These are phyloP conservation scores for Entomortierella beljakovae DNA, from an alignment of 192 early-diverging fungal genomes.

Conservation along the genomic window DNA sequence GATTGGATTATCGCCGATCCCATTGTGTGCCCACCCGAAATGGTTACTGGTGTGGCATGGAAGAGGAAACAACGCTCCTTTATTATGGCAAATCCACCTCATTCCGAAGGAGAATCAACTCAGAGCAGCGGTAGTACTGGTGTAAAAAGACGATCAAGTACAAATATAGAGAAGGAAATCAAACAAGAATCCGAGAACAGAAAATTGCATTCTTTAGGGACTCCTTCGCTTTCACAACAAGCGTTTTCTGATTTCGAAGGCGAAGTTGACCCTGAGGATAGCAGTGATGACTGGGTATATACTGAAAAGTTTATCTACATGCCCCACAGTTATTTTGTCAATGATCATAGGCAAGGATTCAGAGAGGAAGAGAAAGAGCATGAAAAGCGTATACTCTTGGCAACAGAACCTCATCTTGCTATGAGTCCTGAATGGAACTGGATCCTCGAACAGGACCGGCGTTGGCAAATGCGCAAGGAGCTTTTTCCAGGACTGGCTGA, in stretches of 20 bases:
- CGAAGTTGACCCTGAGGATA: slow-evolving; percentile 68
- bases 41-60: slow-evolving; percentile 70
- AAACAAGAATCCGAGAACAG: slow-evolving; percentile 33
- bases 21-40: slow-evolving; percentile 77
- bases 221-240: neutral
- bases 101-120: neutral
- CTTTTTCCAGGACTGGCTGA: slow-evolving; percentile 86
- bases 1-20: slow-evolving; percentile 86
- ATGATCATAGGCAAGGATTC: slow-evolving; percentile 94
- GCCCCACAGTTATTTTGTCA: slow-evolving; percentile 95
- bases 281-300: slow-evolving; percentile 77
- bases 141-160: slow-evolving; percentile 25
- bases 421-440: slow-evolving; percentile 65
- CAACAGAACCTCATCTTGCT: slow-evolving; percentile 38
- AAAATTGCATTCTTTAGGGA: neutral
- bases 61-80: slow-evolving; percentile 57
- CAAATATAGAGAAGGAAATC: slow-evolving; percentile 13
- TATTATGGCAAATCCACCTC: slow-evolving; percentile 38
- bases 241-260: slow-evolving; percentile 61
- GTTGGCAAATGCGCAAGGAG: slow-evolving; percentile 87
- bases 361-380: slow-evolving; percentile 78
- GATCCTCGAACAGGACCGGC: slow-evolving; percentile 80
- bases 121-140: slow-evolving; percentile 2
- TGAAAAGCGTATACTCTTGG: slow-evolving; percentile 27
- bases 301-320: slow-evolving; percentile 92